Evolutionary conservation across 768 basidiomycete genomes (phyloP).

Genomic region (Piloderma croceum): DNA sequence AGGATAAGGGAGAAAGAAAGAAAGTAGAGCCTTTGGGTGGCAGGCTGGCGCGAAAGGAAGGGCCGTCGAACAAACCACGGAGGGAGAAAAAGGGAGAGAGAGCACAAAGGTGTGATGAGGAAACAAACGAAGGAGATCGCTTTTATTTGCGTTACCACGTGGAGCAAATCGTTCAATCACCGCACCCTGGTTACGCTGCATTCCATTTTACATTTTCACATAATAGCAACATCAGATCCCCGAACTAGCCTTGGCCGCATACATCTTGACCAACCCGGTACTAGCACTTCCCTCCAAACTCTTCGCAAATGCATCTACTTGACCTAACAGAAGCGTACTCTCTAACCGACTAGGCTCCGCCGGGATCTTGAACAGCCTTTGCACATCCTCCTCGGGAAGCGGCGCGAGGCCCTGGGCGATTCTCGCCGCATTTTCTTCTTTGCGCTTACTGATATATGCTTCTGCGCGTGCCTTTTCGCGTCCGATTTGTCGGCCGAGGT

Average conservation of each 20-base stretch:
- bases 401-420: slow-evolving; percentile 80
- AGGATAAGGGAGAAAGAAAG: slow-evolving; percentile 10
- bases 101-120: no score
- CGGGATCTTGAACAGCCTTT: slow-evolving; percentile 82
- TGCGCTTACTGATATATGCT: slow-evolving; percentile 72
- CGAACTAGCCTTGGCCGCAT: slow-evolving; percentile 47
- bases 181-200: no score
- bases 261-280: slow-evolving; percentile 77
- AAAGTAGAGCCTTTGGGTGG: slow-evolving; percentile 13
- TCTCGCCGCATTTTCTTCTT: slow-evolving; percentile 79
- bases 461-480: slow-evolving; percentile 81
- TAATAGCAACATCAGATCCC: slow-evolving; percentile 10
- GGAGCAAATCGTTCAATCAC: no score
- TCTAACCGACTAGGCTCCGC: slow-evolving; percentile 85
- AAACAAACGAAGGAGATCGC: no score
- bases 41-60: slow-evolving; percentile 12
- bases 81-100: slow-evolving; percentile 7
- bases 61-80: slow-evolving; percentile 1
- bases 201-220: no score
- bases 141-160: no score
- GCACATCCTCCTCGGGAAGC: slow-evolving; percentile 81
- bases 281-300: slow-evolving; percentile 54
- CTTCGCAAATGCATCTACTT: slow-evolving; percentile 82
- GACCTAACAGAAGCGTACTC: slow-evolving; percentile 78
- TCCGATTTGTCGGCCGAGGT: slow-evolving; percentile 80